Base-by-base conservation (phyloP, 768 basidiomycete genomes). In the Leucocoprinus leucothites region DNA sequence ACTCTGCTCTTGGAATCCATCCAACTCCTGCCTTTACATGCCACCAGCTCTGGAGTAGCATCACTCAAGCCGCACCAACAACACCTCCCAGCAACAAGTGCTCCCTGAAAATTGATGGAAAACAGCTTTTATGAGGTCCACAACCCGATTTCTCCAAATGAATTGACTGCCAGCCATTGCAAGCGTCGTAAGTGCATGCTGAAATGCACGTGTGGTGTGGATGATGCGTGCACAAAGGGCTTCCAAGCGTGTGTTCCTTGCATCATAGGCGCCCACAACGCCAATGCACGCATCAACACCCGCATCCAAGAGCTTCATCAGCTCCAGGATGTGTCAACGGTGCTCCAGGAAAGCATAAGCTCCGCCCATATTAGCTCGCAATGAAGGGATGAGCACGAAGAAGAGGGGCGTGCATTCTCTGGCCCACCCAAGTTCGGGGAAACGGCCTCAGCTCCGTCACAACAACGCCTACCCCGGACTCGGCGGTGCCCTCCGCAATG, bases 241-340 rank as follows among this genome's bases (percentile, higher is more conserved):
- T 18, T 93, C 89, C 55, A 91, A 87, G 7, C 89, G 76, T 1
- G 82, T 79, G 58, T 87, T 89, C 24, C 85, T 79, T 2, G 85
- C 86, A 43, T 76, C 73, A 77, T 80, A 86, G 34, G 80, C 81
- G 56, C 86, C 80, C 4, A 70, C 65, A 14, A 82, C 75, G 1
- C 84, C 87, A 19, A 89, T 63, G 0, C 75, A 86, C 7, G 87
- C 81, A 18, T 82, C 82, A 2, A 94, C 84, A 5, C 82, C 81
- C 24, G 83, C 75, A 3, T 74, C 66, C 11, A 87, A 67, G 28
- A 94, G 73, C 1, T 69, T 74, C 5, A 75, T 74, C 7, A 0
- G 82, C 70, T 1, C 79, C 85, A 4, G 86, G 73, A 18, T 74
- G 68, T 3, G 84, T 77, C 18, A 86, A 64, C 0, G 92, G 92